A percentile compares a stretch with the other conserved stretches of the same genome.
These are phyloP conservation scores for Aspergillus transmontanensis DNA, from an alignment of 2,329 filamentous ascomycete genomes.

Conservation along the genomic window DNA sequence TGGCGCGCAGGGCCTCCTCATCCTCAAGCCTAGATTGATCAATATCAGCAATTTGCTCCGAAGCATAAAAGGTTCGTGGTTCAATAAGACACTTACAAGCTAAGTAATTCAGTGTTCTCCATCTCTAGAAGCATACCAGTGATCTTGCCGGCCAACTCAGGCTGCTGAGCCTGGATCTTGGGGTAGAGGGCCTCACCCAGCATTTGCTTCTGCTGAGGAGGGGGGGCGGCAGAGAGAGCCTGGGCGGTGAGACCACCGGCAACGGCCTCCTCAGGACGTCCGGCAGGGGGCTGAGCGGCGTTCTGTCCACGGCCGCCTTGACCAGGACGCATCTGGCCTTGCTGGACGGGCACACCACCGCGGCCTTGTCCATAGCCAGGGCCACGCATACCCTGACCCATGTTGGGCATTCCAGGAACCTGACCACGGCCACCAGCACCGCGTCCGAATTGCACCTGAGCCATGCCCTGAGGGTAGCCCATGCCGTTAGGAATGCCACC, in stretches of 20 bases:
- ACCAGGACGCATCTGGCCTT: conserved; percentile 43
- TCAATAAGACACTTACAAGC: conserved; percentile 71
- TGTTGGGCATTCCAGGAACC: conserved; percentile 66
- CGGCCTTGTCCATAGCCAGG: conserved; percentile 49
- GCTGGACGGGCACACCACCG: conserved; percentile 45
- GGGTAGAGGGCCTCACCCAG: conserved; percentile 97
- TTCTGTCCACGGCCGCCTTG: conserved; percentile 47
- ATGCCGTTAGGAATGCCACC: conserved; percentile 76
- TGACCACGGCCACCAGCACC: conserved; percentile 71
- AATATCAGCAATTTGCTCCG: conserved; percentile 12
- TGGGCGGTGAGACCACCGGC: conserved; percentile 52
- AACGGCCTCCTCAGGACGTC: conserved; percentile 44
- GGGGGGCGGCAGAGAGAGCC: conserved; percentile 55
- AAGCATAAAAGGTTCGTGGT: not conserved
- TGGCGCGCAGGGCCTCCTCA: conserved; percentile 82
- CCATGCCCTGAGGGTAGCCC: conserved; percentile 77
- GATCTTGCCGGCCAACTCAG: conserved; percentile 96
- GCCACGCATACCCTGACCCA: conserved; percentile 57
- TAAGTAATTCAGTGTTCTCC: conserved; percentile 92
- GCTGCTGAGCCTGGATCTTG: conserved; percentile 94
- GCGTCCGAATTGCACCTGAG: conserved; percentile 74
- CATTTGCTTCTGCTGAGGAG: conserved; percentile 95
- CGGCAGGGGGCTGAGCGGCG: conserved; percentile 36
- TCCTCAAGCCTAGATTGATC: conserved; percentile 72
- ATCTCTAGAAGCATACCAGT: conserved; percentile 99